Percentiles rank a stretch among this genome's conserved stretches.
phyloP scores from a whole-genome alignment of 345 rosid genomes.

The Mercurialis annua region DNA sequence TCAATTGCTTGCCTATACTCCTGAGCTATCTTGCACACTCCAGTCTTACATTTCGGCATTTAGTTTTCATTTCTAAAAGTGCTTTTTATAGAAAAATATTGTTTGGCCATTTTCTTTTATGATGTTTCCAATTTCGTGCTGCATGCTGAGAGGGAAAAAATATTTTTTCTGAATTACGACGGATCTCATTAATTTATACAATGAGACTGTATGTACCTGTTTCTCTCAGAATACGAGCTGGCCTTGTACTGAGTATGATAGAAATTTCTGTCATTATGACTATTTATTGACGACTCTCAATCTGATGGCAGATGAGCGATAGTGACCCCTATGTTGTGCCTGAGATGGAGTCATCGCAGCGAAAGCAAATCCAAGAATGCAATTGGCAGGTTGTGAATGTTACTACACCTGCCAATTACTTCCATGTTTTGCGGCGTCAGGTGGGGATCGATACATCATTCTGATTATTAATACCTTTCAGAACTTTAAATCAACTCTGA shows the following conservation, averaged over 20 bases:
- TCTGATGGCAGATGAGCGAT: conserved; percentile 62
- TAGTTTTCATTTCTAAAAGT: too few relatives aligned
- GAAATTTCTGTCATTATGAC: neutral
- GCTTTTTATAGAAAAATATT: too few relatives aligned
- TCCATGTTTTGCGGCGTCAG: conserved; percentile 82
- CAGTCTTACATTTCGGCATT: too few relatives aligned
- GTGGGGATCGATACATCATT: conserved; percentile 29
- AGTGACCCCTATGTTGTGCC: conserved; percentile 72
- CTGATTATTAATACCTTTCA: neutral
- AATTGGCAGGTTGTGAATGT: conserved; percentile 88
- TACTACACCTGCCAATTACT: conserved; percentile 85
- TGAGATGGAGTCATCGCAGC: conserved; percentile 71
- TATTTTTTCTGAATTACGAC: too few relatives aligned
- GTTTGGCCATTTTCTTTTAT: too few relatives aligned
- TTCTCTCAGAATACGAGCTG: neutral
- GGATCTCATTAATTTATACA: too few relatives aligned
- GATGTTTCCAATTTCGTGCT: too few relatives aligned
- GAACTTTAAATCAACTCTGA: neutral
- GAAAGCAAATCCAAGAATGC: conserved; percentile 81
- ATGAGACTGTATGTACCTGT: too few relatives aligned
- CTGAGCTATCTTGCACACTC: too few relatives aligned
- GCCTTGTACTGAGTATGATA: neutral
- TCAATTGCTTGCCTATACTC: neutral
- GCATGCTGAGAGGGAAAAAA: too few relatives aligned
- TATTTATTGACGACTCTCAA: neutral